Conservation (phyloP, 1,139 yeast genomes). For the Zygosaccharomyces sapae region DNA sequence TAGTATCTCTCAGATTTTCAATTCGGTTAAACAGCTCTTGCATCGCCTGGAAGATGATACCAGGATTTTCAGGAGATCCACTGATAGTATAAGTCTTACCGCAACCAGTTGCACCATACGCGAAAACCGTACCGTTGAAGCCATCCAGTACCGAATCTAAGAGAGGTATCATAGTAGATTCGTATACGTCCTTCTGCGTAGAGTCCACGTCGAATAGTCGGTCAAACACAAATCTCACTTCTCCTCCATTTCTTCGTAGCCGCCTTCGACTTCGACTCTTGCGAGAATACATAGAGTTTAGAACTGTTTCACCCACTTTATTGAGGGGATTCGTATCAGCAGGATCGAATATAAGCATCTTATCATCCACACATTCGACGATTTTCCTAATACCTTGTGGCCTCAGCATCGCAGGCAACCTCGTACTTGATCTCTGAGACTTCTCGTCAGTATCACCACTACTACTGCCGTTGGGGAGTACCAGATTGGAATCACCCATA, state of each 20-base stretch:
- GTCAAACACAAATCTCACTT: conserved; percentile 81
- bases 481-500: conserved; percentile 24
- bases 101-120: conserved; percentile 97
- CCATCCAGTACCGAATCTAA: conserved; percentile 78
- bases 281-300: conserved; percentile 39
- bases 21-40: conserved; percentile 65
- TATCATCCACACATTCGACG: conserved; percentile 79
- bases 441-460: not conserved
- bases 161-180: conserved; percentile 63
- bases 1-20: conserved; percentile 51
- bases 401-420: conserved; percentile 26
- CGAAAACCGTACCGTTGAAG: conserved; percentile 86
- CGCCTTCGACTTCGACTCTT: conserved; percentile 28
- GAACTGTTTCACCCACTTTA: conserved; percentile 55
- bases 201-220: conserved; percentile 63
- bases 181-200: conserved; percentile 64
- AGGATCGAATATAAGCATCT: conserved; percentile 88
- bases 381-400: conserved; percentile 65
- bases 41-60: conserved; percentile 76
- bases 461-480: conserved; percentile 18
- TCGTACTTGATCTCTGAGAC: conserved; percentile 1
- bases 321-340: conserved; percentile 65
- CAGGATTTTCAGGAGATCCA: conserved; percentile 72
- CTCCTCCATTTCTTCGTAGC: conserved; percentile 52
- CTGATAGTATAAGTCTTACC: conserved; percentile 94